A percentile compares a stretch with the other conserved stretches of the same genome.
phyloP scores from a whole-genome alignment of 345 rosid genomes.

The Odontarrhena argentea region DNA sequence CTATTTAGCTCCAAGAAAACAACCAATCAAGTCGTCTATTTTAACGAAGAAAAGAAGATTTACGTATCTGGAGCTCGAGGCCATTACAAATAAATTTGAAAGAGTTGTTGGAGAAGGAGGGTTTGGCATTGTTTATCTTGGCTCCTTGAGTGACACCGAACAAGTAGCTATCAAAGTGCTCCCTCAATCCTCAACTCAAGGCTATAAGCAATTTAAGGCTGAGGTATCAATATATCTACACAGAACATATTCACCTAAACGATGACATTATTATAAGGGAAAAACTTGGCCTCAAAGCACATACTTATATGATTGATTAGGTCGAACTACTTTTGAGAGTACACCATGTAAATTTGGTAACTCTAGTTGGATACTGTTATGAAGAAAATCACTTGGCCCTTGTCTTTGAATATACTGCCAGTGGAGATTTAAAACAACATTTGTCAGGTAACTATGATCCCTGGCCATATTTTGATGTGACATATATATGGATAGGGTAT shows the following conservation, averaged over 20 bases:
- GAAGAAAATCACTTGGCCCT: conserved; percentile 40
- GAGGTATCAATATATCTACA: conserved; percentile 27
- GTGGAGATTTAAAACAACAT: conserved; percentile 27
- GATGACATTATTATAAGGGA: too few relatives aligned
- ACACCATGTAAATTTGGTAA: conserved; percentile 42
- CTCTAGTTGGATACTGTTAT: conserved; percentile 40
- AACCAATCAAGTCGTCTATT: neutral
- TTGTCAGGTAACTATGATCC: conserved; percentile 29
- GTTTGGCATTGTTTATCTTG: conserved; percentile 44
- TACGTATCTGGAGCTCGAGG: conserved; percentile 35
- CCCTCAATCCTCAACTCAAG: conserved; percentile 42
- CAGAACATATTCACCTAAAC: neutral
- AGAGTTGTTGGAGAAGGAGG: conserved; percentile 45
- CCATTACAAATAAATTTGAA: conserved; percentile 39
- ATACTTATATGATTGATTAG: neutral
- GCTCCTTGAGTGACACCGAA: conserved; percentile 25
- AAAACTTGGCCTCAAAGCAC: neutral
- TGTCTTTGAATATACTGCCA: conserved; percentile 42
- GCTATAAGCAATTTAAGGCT: conserved; percentile 41
- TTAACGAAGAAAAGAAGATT: conserved; percentile 30
- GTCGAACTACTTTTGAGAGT: conserved; percentile 42
- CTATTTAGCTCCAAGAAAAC: neutral
- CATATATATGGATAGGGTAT: too few relatives aligned
- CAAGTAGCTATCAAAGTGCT: conserved; percentile 44
- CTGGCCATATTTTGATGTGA: too few relatives aligned